Conservation (phyloP, 2,329 filamentous ascomycete species). For the Sporothrix pallida region DNA sequence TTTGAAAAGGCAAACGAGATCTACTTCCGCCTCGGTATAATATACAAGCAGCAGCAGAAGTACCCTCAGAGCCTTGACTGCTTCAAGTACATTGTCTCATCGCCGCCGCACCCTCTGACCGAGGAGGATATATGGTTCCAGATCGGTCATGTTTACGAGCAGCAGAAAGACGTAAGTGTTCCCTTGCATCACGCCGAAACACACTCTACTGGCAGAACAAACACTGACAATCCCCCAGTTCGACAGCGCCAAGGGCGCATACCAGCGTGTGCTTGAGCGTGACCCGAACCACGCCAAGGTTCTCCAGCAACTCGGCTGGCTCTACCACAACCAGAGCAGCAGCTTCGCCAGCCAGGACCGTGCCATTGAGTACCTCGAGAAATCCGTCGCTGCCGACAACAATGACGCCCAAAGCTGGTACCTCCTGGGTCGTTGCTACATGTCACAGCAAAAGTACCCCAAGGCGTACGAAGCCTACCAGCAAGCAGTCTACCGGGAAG, state of each 20-base stretch:
- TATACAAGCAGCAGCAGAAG: conserved; percentile 98
- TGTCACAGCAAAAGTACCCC: conserved; percentile 98
- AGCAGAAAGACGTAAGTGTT: conserved; percentile 90
- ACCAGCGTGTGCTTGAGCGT: conserved; percentile 88
- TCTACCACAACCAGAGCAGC: conserved; percentile 94
- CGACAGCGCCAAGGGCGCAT: conserved; percentile 89
- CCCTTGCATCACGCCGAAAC: conserved; percentile 36
- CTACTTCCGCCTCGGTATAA: conserved; percentile 98
- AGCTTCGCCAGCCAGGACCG: conserved; percentile 92
- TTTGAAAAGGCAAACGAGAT: conserved; percentile 99
- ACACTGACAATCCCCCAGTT: conserved; percentile 62
- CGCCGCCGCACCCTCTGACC: conserved; percentile 87
- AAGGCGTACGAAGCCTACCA: conserved; percentile 99
- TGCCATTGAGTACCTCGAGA: conserved; percentile 95
- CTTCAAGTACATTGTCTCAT: conserved; percentile 96
- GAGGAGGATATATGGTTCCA: conserved; percentile 99
- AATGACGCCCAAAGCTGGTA: conserved; percentile 98
- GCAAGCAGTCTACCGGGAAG: conserved; percentile 97
- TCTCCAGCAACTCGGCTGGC: conserved; percentile 94
- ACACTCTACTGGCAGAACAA: too few species aligned
- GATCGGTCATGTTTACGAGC: conserved; percentile 97
- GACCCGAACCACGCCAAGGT: conserved; percentile 98
- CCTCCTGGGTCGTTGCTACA: conserved; percentile 94
- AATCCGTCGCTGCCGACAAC: conserved; percentile 90
- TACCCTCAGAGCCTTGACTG: conserved; percentile 92